These are phyloP conservation scores for Zostera marina DNA, from an alignment of 116 monocot genomes.

Conservation along the genomic window DNA sequence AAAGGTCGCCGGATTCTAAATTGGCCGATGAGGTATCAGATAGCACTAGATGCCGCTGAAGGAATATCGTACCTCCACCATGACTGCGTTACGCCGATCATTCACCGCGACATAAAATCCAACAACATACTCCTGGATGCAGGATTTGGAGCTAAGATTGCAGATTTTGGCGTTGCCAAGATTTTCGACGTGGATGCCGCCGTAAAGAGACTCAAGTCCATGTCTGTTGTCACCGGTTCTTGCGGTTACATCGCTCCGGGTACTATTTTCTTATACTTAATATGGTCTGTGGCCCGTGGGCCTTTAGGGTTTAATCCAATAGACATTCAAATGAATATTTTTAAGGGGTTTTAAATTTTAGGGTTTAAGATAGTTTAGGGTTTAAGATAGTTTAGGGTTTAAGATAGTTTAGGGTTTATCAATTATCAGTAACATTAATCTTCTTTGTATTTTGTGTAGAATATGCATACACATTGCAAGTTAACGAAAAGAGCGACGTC, in stretches of 20 bases:
- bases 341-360: not conserved
- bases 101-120: slow-evolving; percentile 70
- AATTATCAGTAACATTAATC: no score
- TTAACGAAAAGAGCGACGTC: slow-evolving; percentile 78
- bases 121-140: slow-evolving; percentile 72
- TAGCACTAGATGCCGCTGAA: slow-evolving; percentile 59
- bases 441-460: slow-evolving; percentile 17
- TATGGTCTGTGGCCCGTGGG: no score
- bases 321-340: no score
- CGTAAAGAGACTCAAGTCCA: slow-evolving; percentile 33
- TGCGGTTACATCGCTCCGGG: slow-evolving; percentile 85
- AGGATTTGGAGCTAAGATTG: slow-evolving; percentile 42
- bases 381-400: not conserved
- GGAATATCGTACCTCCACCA: slow-evolving; percentile 69
- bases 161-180: slow-evolving; percentile 77
- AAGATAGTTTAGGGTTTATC: not conserved
- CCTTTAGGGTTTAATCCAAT: not conserved
- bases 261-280: slow-evolving; percentile 5
- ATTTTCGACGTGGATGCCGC: slow-evolving; percentile 12
- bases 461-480: slow-evolving; percentile 81
- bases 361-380: not conserved
- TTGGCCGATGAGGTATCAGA: slow-evolving; percentile 59
- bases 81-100: slow-evolving; percentile 56
- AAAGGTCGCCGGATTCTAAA: slow-evolving; percentile 31
- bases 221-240: slow-evolving; percentile 71